Base-by-base conservation (phyloP, 768 basidiomycete genomes). In the Coprinopsis marcescibilis region DNA sequence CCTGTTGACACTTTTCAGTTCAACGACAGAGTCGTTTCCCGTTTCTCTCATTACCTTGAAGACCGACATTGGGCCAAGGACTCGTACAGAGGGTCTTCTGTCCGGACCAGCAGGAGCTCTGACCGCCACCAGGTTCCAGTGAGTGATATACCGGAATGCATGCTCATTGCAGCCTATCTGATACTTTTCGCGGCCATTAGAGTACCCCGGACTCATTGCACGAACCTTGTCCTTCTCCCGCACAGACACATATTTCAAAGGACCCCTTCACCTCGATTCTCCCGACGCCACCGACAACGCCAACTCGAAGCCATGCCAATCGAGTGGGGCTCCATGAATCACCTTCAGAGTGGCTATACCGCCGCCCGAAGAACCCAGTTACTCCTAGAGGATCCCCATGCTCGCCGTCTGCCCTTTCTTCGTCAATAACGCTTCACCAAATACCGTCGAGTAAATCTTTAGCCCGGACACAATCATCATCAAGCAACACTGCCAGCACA, bases 321-420 rank as follows among this genome's bases (percentile, higher is more conserved):
- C 41, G 40, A 23, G 12, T 11, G 10, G 15, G 14, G 6, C 7
- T 38, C 26, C 2, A 34, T 33, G 51, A 49, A 36, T 54, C 61
- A 38, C 56, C 63, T 26, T 66, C 67, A 17, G 70, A 73, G 54
- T 76, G 75, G 75, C 65, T 76, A 37, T 73, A 75, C 52, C 70
- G 75, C 35, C 66, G 63, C 25, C 69, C 71, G 37, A 70, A 65
- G 55, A 60, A 66, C 8, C 52, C 67, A 34, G 45, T 55, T 34
- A 14, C 52, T n/a, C 40, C 62, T 45, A 55, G 52, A 33, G 44
- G 55, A 23, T 49, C 57, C 35, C 55, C 55, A 19, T 12, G 35
- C 6, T 53, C 48, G 50, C 51, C 45, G 55, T 46, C 45, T 54
- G 52, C 52, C 56, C 52, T 39, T 53, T 58, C 51, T 53, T 60